A percentile compares a stretch with the other conserved stretches of the same genome.
These are phyloP conservation scores for Colletotrichum cuscutae DNA, from an alignment of 2,329 filamentous ascomycete genomes.

Conservation along the genomic window DNA sequence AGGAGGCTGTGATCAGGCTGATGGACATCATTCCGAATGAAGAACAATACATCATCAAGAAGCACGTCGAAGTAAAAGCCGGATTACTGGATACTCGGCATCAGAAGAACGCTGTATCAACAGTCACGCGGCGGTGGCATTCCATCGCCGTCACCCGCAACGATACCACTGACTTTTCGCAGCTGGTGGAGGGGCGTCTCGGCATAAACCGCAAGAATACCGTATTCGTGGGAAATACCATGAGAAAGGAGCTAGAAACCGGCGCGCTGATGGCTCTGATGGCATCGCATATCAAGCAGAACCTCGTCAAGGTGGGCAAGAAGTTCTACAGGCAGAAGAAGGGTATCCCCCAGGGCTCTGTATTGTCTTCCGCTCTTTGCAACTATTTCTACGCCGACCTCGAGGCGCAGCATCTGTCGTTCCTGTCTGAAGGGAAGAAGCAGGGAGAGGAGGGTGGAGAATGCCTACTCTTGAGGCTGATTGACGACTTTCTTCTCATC, in stretches of 20 bases:
- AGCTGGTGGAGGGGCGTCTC: constrained; percentile 53
- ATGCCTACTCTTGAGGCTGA: constrained; percentile 80
- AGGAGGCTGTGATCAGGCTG: constrained; percentile 75
- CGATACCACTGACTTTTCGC: constrained; percentile 56
- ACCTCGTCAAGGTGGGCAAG: constrained; percentile 89
- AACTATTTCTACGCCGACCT: constrained; percentile 96
- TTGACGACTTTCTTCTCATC: constrained; percentile 94
- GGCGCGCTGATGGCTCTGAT: constrained; percentile 75
- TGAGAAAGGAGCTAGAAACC: constrained; percentile 66
- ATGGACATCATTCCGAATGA: constrained; percentile 68
- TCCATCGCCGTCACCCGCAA: constrained; percentile 57
- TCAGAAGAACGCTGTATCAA: constrained; percentile 46
- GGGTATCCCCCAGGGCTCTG: constrained; percentile 93
- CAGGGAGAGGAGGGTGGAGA: constrained; percentile 42
- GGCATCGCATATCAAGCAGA: constrained; percentile 81
- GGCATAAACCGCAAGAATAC: constrained; percentile 69
- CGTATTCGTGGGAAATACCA: constrained; percentile 79
- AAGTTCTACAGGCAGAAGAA: constrained; percentile 87
- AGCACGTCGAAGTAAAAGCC: constrained; percentile 78
- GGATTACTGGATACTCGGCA: constrained; percentile 35
- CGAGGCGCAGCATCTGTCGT: constrained; percentile 75
- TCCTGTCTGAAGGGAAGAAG: constrained; percentile 62
- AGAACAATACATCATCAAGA: constrained; percentile 75
- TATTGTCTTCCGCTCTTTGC: constrained; percentile 87
- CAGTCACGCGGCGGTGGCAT: constrained; percentile 61